phyloP scores from a whole-genome alignment of 2,329 filamentous ascomycete genomes.

The Phoma sp. region DNA sequence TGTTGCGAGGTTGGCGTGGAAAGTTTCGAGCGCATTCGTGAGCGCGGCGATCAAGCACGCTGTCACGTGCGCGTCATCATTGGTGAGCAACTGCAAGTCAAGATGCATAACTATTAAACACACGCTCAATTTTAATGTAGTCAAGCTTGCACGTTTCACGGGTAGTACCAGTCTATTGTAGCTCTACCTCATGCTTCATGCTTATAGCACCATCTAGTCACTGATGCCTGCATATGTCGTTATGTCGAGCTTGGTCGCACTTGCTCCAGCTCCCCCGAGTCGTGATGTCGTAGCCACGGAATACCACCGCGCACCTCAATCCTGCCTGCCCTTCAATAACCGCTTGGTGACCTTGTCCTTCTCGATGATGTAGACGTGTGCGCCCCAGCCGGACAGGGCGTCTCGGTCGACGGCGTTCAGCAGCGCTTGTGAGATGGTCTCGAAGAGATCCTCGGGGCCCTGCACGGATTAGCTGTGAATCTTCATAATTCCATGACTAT shows the following conservation, averaged over 20 bases:
- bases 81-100: background rate
- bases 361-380: constrained; percentile 99
- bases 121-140: no score
- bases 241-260: constrained; percentile 11
- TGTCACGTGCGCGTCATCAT: constrained; percentile 6
- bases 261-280: constrained; percentile 5
- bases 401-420: constrained; percentile 97
- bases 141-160: background rate
- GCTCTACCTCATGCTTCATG: constrained; percentile 9
- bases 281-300: constrained; percentile 23
- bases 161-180: constrained; percentile 7
- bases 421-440: constrained; percentile 95
- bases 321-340: constrained; percentile 96
- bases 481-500: background rate
- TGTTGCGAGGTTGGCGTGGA: background rate
- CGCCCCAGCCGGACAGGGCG: constrained; percentile 96
- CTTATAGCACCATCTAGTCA: no score
- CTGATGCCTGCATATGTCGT: constrained; percentile 24
- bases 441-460: constrained; percentile 94
- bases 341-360: constrained; percentile 99
- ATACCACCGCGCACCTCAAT: constrained; percentile 54
- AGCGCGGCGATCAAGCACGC: constrained; percentile 1
- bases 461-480: constrained; percentile 46
- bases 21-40: background rate
- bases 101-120: no score